Evolutionary conservation across 2,329 filamentous ascomycete genomes (phyloP).

Genomic region (Blastomyces parvus): DNA sequence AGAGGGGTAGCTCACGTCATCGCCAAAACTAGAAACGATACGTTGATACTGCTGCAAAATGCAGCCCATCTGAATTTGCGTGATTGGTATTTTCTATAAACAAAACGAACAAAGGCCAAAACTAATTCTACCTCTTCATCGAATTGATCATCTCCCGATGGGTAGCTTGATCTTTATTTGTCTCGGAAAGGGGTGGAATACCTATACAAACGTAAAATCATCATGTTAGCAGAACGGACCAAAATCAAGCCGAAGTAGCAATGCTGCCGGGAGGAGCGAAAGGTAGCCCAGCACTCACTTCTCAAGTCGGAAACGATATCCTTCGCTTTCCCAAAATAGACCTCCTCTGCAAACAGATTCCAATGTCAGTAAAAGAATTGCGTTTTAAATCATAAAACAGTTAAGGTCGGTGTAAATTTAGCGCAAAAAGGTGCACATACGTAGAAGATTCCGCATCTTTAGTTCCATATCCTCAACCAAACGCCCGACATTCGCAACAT

Average conservation of each 20-base stretch:
- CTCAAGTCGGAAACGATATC: constrained; percentile 93
- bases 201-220: constrained; percentile 30
- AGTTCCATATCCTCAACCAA: constrained; percentile 99
- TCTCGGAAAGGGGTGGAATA: constrained; percentile 72
- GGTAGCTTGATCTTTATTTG: constrained; percentile 69
- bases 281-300: constrained; percentile 43
- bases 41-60: background rate
- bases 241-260: background rate
- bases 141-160: constrained; percentile 78
- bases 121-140: constrained; percentile 34
- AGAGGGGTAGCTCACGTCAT: background rate
- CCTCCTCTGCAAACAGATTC: constrained; percentile 54
- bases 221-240: constrained; percentile 10
- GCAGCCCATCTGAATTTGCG: background rate
- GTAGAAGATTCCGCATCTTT: constrained; percentile 95
- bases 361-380: constrained; percentile 16
- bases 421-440: constrained; percentile 28
- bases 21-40: background rate
- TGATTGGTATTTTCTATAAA: constrained; percentile 9
- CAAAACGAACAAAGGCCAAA: background rate
- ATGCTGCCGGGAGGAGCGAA: constrained; percentile 3
- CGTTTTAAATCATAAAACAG: background rate
- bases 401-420: background rate
- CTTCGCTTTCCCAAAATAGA: constrained; percentile 99
- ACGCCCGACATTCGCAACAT: constrained; percentile 89